Conservation (phyloP, 768 basidiomycete species). For the Fomitopsis serialis region DNA sequence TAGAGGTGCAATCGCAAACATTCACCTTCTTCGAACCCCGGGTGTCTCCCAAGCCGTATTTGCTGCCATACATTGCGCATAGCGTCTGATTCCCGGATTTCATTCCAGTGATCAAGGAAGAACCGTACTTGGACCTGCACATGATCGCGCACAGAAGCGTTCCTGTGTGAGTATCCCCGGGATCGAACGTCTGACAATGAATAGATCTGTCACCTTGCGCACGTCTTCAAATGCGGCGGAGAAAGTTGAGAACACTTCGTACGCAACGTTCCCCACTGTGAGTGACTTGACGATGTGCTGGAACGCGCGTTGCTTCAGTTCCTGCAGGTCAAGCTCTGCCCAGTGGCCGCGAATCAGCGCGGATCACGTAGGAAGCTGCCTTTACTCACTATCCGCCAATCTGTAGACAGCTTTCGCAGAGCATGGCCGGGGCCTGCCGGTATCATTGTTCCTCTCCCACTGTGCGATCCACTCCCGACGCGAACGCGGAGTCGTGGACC, state of each 20-base stretch:
- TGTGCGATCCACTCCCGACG: slow-evolving; percentile 68
- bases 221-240: slow-evolving; percentile 78
- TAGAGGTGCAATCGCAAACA: neutral
- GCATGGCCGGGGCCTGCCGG: slow-evolving; percentile 62
- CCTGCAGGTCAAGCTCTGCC: slow-evolving; percentile 63
- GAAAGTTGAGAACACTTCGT: slow-evolving; percentile 84
- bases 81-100: slow-evolving; percentile 76
- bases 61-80: slow-evolving; percentile 85
- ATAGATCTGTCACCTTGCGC: slow-evolving; percentile 45
- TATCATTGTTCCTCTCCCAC: slow-evolving; percentile 54
- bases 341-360: too few species aligned
- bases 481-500: slow-evolving; percentile 25
- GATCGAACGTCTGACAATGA: neutral
- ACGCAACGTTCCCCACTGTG: slow-evolving; percentile 74
- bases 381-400: slow-evolving; percentile 69
- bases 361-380: neutral
- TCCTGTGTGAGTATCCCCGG: neutral
- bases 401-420: slow-evolving; percentile 83
- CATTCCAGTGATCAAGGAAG: slow-evolving; percentile 78
- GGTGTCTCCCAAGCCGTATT: slow-evolving; percentile 77
- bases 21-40: slow-evolving; percentile 83
- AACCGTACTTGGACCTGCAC: slow-evolving; percentile 63
- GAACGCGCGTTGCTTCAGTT: slow-evolving; percentile 71
- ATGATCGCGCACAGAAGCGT: neutral
- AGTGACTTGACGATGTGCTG: slow-evolving; percentile 73